These are phyloP conservation scores for Erucastrum elatum DNA, from an alignment of 345 rosid genomes.

Conservation along the genomic window DNA sequence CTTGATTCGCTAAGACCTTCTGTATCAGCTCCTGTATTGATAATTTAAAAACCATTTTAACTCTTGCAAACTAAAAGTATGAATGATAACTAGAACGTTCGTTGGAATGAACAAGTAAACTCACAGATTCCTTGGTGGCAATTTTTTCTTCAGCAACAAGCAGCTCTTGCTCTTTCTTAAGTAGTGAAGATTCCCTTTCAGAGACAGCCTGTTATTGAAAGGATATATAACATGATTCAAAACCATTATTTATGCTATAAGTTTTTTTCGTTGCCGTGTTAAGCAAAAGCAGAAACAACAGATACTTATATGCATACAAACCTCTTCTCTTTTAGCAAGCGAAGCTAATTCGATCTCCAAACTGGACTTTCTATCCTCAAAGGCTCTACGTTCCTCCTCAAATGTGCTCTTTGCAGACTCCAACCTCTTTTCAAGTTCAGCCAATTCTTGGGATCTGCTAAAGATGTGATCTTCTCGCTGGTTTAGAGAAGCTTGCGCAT, in stretches of 20 bases:
- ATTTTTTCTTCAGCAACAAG: slow-evolving; percentile 68
- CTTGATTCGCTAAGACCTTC: slow-evolving; percentile 64
- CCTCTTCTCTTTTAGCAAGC: slow-evolving; percentile 75
- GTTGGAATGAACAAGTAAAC: slow-evolving; percentile 38
- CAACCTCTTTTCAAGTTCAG: slow-evolving; percentile 55
- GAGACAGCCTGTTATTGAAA: slow-evolving; percentile 49
- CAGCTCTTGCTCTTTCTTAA: slow-evolving; percentile 71
- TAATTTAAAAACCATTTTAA: not conserved
- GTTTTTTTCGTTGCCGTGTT: not conserved
- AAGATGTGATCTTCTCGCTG: slow-evolving; percentile 82
- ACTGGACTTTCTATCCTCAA: slow-evolving; percentile 57
- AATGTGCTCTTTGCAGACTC: slow-evolving; percentile 53
- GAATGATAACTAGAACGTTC: slow-evolving; percentile 5
- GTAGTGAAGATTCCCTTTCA: slow-evolving; percentile 59
- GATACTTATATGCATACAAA: slow-evolving; percentile 31
- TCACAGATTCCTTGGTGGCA: slow-evolving; percentile 77
- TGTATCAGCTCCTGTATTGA: slow-evolving; percentile 61
- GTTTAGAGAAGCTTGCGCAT: slow-evolving; percentile 70
- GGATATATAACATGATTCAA: slow-evolving; percentile 14
- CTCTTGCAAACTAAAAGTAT: slow-evolving; percentile 10
- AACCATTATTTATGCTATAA: slow-evolving; percentile 10
- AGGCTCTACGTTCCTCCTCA: slow-evolving; percentile 57
- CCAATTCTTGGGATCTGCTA: slow-evolving; percentile 65
- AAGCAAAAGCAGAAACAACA: slow-evolving; percentile 16
- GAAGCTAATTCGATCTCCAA: slow-evolving; percentile 56